These are phyloP conservation scores for Gryganskiella cystojenkinii DNA, from an alignment of 192 early-diverging fungal species.

Conservation along the genomic window DNA sequence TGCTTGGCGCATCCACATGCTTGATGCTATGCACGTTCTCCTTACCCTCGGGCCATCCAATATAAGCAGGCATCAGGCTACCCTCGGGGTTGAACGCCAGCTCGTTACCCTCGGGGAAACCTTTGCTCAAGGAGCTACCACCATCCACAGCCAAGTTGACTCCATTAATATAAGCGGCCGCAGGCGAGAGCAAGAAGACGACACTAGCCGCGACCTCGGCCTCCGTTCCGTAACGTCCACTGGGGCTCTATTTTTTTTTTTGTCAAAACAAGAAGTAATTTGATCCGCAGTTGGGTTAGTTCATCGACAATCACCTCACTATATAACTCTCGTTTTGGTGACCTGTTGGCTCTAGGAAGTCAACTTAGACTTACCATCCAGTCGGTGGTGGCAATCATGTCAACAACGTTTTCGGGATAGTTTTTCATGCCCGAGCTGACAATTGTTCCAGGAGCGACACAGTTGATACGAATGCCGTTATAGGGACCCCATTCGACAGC, in stretches of 20 bases:
- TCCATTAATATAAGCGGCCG: slow-evolving; percentile 59
- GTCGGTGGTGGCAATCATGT: slow-evolving; percentile 33
- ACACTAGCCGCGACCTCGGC: slow-evolving; percentile 62
- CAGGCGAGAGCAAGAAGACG: slow-evolving; percentile 61
- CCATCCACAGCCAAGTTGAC: slow-evolving; percentile 50
- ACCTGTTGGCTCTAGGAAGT: too few species aligned
- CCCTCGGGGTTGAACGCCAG: slow-evolving; percentile 47
- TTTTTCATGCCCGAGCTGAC: slow-evolving; percentile 62
- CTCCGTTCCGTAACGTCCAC: slow-evolving; percentile 62
- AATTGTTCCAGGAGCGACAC: slow-evolving; percentile 64
- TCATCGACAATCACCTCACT: too few species aligned
- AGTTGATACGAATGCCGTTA: slow-evolving; percentile 63
- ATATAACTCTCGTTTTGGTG: background rate
- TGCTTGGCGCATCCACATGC: slow-evolving; percentile 46
- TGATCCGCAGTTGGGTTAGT: background rate
- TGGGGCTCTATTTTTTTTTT: slow-evolving; percentile 43
- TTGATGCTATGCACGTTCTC: slow-evolving; percentile 47
- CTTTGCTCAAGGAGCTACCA: slow-evolving; percentile 50
- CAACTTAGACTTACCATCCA: slow-evolving; percentile 36
- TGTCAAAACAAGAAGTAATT: background rate
- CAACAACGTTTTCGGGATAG: slow-evolving; percentile 57
- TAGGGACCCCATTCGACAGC: slow-evolving; percentile 61
- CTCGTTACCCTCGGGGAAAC: slow-evolving; percentile 49
- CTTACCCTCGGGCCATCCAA: slow-evolving; percentile 53
- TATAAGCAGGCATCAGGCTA: slow-evolving; percentile 45